Base-by-base conservation (phyloP, 176 grass and related monocot species). In the Aegilops sharonensis region DNA sequence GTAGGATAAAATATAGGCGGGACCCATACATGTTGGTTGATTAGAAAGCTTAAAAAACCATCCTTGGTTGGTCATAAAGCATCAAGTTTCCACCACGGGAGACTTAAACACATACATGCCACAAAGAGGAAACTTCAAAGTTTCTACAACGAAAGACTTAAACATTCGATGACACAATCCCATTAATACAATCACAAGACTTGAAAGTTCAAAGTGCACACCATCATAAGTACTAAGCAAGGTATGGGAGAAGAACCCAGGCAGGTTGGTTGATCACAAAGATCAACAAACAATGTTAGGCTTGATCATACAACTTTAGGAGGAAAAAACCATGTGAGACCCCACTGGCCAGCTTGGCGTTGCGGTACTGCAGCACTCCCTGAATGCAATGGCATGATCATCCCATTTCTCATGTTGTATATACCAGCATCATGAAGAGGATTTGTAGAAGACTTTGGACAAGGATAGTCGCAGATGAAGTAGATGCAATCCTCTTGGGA, bases 401-500 rank as follows among this genome's bases (percentile, higher is more conserved):
- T 78, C 47, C 64, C 84, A 10, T 39, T 39, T 69, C 4, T 63
- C 24, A 84, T 21, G 54, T 74, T 30, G 68, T 61, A 83, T 15
- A 75, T 20, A 31, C 70, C 84, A 24, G 14, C 30, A 5, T 79
- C 64, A 0, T 0, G 17, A 0, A 61, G 29, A 61, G 74, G 74
- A 21, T 85, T 10, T 0, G 4, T 7, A 1, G 11, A 20, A 11
- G 4, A 1, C 32, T 9, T 14, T 0, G 0, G 6, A 7, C 39
- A 30, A 20, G 27, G 64, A 18, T 79, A 79, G 35, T 79, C 84
- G 2, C 48, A n/a, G 23, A 71, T 15, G 52, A 86, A 86, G 37
- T 86, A 86, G 50, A 86, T 79, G 50, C 50, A 62, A 15, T 79
- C 66, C 24, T 64, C 34, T 9, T 14, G 20, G 25, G 56, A 57